phyloP scores from a whole-genome alignment of 2,329 filamentous ascomycete genomes.

The Fusarium dimerum region DNA sequence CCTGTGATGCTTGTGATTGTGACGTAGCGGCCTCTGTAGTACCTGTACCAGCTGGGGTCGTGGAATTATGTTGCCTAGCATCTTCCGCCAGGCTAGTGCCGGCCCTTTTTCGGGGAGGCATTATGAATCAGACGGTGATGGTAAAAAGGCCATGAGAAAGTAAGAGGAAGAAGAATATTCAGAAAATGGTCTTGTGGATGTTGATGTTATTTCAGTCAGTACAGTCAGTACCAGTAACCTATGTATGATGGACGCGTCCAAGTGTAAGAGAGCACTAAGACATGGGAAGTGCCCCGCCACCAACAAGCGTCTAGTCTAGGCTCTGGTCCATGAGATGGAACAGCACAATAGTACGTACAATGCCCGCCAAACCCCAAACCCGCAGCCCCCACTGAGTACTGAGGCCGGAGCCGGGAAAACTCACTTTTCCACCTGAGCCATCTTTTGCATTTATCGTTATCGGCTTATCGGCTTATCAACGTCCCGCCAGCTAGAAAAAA shows the following conservation, averaged over 20 bases:
- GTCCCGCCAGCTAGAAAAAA: constrained; percentile 36
- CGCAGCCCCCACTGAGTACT: neutral
- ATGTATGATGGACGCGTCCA: neutral
- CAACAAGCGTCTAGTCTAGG: neutral
- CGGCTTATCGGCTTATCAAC: constrained; percentile 32
- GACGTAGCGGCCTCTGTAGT: constrained; percentile 27
- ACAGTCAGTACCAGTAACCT: neutral
- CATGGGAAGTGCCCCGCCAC: neutral
- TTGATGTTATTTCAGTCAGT: constrained; percentile 1
- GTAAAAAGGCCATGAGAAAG: constrained; percentile 8
- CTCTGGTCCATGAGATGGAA: neutral
- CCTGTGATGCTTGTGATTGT: constrained; percentile 28
- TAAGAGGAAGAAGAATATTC: neutral
- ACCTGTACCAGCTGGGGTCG: constrained; percentile 12
- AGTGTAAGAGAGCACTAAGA: neutral
- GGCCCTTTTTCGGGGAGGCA: constrained; percentile 38
- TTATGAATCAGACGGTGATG: constrained; percentile 10
- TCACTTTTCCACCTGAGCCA: neutral
- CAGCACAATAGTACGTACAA: neutral
- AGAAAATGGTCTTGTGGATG: constrained; percentile 5
- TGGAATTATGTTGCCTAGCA: constrained; percentile 13
- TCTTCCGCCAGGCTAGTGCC: constrained; percentile 31
- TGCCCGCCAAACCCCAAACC: neutral
- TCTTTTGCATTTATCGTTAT: constrained; percentile 14
- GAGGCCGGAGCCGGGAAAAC: constrained; percentile 16